Conservation (phyloP, 768 basidiomycete genomes). For the Phylloporus arenicola region DNA sequence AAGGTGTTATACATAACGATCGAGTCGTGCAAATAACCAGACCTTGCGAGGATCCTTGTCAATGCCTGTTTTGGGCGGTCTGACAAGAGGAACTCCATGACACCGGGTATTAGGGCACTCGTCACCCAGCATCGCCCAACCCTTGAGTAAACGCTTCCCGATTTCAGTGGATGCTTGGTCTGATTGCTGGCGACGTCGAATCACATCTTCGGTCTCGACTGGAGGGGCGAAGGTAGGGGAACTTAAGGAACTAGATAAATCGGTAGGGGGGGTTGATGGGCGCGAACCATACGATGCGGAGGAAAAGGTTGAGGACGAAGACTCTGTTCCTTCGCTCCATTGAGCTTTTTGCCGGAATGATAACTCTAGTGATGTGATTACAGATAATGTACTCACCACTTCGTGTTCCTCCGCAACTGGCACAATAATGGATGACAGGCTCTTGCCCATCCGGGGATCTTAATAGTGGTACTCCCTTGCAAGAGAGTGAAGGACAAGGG, state of each 20-base stretch:
- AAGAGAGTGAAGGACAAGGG: slow-evolving; percentile 51
- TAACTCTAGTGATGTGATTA: not conserved
- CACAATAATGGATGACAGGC: slow-evolving; percentile 53
- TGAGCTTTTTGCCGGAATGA: slow-evolving; percentile 13
- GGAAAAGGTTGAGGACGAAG: slow-evolving; percentile 38
- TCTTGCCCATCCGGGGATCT: slow-evolving; percentile 54
- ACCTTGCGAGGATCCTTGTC: slow-evolving; percentile 67
- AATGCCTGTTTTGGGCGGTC: slow-evolving; percentile 60
- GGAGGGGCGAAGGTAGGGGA: slow-evolving; percentile 62
- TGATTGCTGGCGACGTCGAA: slow-evolving; percentile 72
- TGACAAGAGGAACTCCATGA: slow-evolving; percentile 78
- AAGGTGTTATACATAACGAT: slow-evolving; percentile 2
- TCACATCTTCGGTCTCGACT: slow-evolving; percentile 59
- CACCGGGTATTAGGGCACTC: slow-evolving; percentile 70
- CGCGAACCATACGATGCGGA: slow-evolving; percentile 53
- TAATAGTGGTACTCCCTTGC: slow-evolving; percentile 62
- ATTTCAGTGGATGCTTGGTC: slow-evolving; percentile 77
- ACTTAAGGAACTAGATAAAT: slow-evolving; percentile 54
- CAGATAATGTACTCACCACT: slow-evolving; percentile 26
- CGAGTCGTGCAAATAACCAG: slow-evolving; percentile 10
- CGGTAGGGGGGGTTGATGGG: slow-evolving; percentile 74
- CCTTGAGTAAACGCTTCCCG: slow-evolving; percentile 69
- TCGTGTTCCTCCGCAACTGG: slow-evolving; percentile 48
- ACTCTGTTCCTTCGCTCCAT: slow-evolving; percentile 20
- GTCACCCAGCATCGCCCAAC: slow-evolving; percentile 88